phyloP scores from a whole-genome alignment of 257 asterid species.

The Solanum corneliomulleri region DNA sequence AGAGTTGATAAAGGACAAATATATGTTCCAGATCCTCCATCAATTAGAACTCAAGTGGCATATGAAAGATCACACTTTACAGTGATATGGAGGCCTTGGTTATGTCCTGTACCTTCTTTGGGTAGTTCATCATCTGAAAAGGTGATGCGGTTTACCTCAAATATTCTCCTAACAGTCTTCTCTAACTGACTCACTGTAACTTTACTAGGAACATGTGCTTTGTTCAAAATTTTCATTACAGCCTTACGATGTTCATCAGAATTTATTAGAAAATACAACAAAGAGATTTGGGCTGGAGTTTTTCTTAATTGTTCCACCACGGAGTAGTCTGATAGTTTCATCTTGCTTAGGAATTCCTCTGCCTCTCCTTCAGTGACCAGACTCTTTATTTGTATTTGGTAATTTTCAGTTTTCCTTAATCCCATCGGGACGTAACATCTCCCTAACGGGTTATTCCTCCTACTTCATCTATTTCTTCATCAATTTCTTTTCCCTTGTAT shows the following conservation, averaged over 20 bases:
- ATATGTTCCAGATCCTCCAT: background rate
- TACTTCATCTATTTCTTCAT: no score
- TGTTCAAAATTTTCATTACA: no score
- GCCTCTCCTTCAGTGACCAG: background rate
- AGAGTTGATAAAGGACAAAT: background rate
- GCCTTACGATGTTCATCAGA: no score
- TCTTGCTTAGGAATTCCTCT: background rate
- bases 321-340: background rate
- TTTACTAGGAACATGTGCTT: background rate
- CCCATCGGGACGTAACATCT: background rate
- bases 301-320: background rate
- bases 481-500: no score
- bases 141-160: background rate
- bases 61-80: background rate
- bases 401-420: no score
- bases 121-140: no score
- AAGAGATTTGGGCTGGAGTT: background rate
- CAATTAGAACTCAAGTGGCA: background rate
- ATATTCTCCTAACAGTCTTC: background rate
- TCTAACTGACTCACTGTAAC: no score
- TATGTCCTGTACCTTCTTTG: background rate
- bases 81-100: no score
- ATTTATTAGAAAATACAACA: no score
- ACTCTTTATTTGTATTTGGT: background rate
- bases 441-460: background rate